Conservation (phyloP, 371 early-diverging fungal species). For the Apophysomyces sp. region DNA sequence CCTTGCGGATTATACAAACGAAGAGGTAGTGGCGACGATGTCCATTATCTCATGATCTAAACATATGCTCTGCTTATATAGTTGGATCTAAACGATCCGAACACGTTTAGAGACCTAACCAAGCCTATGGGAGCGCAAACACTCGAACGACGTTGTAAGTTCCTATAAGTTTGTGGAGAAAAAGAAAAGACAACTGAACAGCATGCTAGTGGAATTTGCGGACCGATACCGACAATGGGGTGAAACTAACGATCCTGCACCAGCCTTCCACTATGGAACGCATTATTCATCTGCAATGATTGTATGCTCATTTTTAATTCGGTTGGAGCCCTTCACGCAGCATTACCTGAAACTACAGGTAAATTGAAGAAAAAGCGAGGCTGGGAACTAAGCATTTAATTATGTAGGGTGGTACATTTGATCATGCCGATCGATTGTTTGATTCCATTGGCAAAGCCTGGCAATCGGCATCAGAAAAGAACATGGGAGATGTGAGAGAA, state of each 20-base stretch:
- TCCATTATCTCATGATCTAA: background rate
- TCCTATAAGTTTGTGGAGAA: conserved; percentile 49
- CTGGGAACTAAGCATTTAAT: background rate
- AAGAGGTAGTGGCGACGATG: conserved; percentile 26
- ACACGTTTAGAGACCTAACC: conserved; percentile 77
- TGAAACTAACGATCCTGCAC: conserved; percentile 70
- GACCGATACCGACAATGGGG: conserved; percentile 66
- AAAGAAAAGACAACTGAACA: conserved; percentile 22
- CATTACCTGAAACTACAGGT: conserved; percentile 74
- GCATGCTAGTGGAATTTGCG: conserved; percentile 53
- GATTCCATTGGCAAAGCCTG: conserved; percentile 67
- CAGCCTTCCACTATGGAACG: conserved; percentile 87
- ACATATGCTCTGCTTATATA: conserved; percentile 6
- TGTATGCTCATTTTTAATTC: conserved; percentile 80
- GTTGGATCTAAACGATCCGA: conserved; percentile 70
- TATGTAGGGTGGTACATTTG: conserved; percentile 81
- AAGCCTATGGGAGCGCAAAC: conserved; percentile 88
- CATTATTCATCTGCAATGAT: conserved; percentile 90
- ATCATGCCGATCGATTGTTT: conserved; percentile 78
- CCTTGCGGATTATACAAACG: conserved; percentile 67
- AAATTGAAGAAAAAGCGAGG: background rate
- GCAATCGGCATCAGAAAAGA: conserved; percentile 70
- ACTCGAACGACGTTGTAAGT: conserved; percentile 58
- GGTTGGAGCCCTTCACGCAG: conserved; percentile 85
- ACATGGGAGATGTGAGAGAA: conserved; percentile 85